These are phyloP conservation scores for Globisporangium solare DNA, from an alignment of 352 stramenopile genomes.

Conservation along the genomic window DNA sequence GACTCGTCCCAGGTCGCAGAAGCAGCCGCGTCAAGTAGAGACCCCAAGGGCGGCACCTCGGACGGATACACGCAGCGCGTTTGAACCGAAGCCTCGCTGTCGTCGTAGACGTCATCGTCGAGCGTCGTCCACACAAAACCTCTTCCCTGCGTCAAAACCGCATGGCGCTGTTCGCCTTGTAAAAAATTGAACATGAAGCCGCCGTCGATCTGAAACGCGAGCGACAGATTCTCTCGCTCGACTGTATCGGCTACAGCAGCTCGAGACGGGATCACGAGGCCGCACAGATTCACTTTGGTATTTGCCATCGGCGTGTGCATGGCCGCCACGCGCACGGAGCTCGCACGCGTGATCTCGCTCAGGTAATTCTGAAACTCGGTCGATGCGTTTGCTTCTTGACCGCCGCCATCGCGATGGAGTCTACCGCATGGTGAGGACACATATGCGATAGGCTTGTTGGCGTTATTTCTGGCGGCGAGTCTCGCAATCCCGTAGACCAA, in stretches of 20 bases:
- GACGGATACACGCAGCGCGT: not conserved
- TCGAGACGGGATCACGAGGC: not conserved
- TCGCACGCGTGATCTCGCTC: not conserved
- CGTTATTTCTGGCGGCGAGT: no score
- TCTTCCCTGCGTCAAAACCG: not conserved
- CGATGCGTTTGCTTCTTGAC: not conserved
- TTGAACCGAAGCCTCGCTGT: not conserved
- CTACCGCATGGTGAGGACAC: not conserved
- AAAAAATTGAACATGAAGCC: not conserved
- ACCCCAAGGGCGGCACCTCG: slow-evolving; percentile 1
- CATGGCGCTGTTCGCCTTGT: not conserved
- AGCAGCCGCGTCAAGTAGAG: not conserved
- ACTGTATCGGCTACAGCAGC: not conserved
- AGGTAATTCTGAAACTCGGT: slow-evolving; percentile 5
- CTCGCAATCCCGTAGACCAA: no score
- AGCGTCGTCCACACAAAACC: slow-evolving; percentile 5
- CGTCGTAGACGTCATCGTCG: not conserved
- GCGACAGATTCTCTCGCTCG: no score
- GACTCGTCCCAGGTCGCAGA: not conserved
- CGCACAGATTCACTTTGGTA: not conserved
- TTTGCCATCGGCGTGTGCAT: slow-evolving; percentile 4
- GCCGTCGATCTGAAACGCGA: not conserved
- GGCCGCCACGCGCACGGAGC: not conserved
- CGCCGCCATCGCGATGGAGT: no score
- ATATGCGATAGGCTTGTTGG: no score